phyloP scores from a whole-genome alignment of 1,284 basidiomycete species.

The Leccinum pallidistipes region DNA sequence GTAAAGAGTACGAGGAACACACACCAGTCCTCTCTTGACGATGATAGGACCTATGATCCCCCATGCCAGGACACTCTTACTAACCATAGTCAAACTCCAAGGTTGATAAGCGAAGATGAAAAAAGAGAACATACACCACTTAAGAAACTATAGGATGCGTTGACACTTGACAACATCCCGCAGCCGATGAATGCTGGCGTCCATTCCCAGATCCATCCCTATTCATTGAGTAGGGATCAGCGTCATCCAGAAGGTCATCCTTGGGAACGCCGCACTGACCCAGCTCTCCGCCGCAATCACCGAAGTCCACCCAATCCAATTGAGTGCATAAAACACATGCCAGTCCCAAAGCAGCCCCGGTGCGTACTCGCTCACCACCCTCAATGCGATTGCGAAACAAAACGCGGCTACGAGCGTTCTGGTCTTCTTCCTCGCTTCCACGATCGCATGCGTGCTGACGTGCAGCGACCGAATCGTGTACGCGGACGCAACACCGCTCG shows the following conservation, averaged over 20 bases:
- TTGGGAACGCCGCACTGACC: background rate
- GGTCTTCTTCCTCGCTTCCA: slow-evolving; percentile 59
- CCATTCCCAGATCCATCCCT: slow-evolving; percentile 34
- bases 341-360: slow-evolving; percentile 30
- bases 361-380: slow-evolving; percentile 60
- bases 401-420: slow-evolving; percentile 37
- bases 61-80: slow-evolving; percentile 60
- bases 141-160: slow-evolving; percentile 64
- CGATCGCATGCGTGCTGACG: slow-evolving; percentile 47
- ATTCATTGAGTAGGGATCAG: slow-evolving; percentile 28
- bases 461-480: slow-evolving; percentile 71
- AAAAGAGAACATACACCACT: slow-evolving; percentile 33
- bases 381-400: slow-evolving; percentile 50
- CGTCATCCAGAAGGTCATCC: background rate
- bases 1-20: background rate
- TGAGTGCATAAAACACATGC: slow-evolving; percentile 5
- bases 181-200: slow-evolving; percentile 68
- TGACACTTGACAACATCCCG: slow-evolving; percentile 66
- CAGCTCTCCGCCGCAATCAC: slow-evolving; percentile 55
- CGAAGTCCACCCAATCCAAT: slow-evolving; percentile 55
- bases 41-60: slow-evolving; percentile 63
- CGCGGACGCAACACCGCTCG: slow-evolving; percentile 67
- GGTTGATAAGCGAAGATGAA: background rate
- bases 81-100: slow-evolving; percentile 30
- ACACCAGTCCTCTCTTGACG: slow-evolving; percentile 45